phyloP scores from a whole-genome alignment of 345 rosid species.

The Arabidopsis arenosa region DNA sequence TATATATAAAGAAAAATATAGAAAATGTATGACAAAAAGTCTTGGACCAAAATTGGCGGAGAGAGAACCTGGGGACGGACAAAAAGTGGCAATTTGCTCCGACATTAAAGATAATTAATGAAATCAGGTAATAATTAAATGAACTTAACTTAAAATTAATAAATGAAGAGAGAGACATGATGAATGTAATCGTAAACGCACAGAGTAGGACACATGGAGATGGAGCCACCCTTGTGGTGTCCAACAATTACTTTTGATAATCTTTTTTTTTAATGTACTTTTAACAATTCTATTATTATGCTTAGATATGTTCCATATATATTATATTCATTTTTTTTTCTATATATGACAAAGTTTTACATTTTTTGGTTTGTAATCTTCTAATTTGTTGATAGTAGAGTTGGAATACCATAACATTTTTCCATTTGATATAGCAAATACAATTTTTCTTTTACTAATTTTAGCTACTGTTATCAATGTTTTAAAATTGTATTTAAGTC shows the following conservation, averaged over 20 bases:
- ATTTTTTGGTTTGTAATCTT: slow-evolving; percentile 3
- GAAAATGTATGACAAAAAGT: slow-evolving; percentile 13
- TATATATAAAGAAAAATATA: not conserved
- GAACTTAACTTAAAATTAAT: not conserved
- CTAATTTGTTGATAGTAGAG: not conserved
- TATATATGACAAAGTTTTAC: not conserved
- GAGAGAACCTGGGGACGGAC: slow-evolving; percentile 11
- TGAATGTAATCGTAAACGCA: slow-evolving; percentile 24
- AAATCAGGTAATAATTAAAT: not conserved
- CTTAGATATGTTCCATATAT: not conserved
- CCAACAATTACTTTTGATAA: slow-evolving; percentile 18
- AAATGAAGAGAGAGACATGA: slow-evolving; percentile 5
- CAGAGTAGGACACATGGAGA: slow-evolving; percentile 15
- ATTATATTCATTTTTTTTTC: not conserved
- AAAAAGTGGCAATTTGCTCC: slow-evolving; percentile 35
- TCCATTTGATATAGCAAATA: too few relatives aligned
- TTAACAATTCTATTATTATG: slow-evolving; percentile 9
- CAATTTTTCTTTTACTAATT: not conserved
- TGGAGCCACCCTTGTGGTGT: slow-evolving; percentile 22
- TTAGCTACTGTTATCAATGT: too few relatives aligned
- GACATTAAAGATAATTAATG: slow-evolving; percentile 31
- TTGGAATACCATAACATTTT: not conserved
- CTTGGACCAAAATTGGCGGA: slow-evolving; percentile 40
- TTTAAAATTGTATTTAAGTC: too few relatives aligned
- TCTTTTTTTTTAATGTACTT: slow-evolving; percentile 1